Evolutionary conservation across 495 filamentous ascomycete genomes (phyloP), one percentile per base, ranked within the genome.

Genomic region (Eremomyces bilateralis): DNA sequence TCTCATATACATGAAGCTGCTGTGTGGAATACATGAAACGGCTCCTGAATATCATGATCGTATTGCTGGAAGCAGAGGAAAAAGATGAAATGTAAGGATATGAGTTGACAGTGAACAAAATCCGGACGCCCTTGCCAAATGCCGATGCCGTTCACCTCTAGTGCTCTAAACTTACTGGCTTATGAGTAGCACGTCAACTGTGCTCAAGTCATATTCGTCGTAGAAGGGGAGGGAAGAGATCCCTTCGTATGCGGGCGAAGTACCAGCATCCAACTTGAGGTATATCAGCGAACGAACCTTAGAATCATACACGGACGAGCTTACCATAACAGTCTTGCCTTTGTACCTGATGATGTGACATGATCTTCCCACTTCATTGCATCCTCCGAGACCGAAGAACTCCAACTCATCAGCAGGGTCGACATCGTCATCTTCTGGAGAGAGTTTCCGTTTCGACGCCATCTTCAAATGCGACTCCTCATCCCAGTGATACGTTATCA

Each of bases 331-430:
- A 4, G 88, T 95, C 50, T 97, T 97, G 15, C 88, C 88, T 50
- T 95, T 97, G 65, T 97, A 97, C 48, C 94, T 80, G 19, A 97
- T 70, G 38, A 97, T 92, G 52, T 97, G 88, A 57, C 88, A 95
- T 39, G 88, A 94, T 37, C 88, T 67, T 35, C 88, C 88, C 36
- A 97, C 88, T 55, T 97, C 88, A 51, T 93, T 95, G 24, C 88
- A 85, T 38, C 88, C 88, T 34, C 88, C 88, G 22, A 97, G 61
- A 42, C 80, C 85, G 33, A 92, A 67, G 49, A 97, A 97, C 54
- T 76, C 78, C 34, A 97, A 65, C 57, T 92, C 80, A 49, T 97
- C 88, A 0, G 77, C 63, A 2, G 58, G 56, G 39, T 60, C 58
- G 12, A 61, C 50, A 4, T 55, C 54, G 22, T 60, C 58, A 3